Conservation (phyloP, 2,329 filamentous ascomycete genomes). For the Colletotrichum shisoi region DNA sequence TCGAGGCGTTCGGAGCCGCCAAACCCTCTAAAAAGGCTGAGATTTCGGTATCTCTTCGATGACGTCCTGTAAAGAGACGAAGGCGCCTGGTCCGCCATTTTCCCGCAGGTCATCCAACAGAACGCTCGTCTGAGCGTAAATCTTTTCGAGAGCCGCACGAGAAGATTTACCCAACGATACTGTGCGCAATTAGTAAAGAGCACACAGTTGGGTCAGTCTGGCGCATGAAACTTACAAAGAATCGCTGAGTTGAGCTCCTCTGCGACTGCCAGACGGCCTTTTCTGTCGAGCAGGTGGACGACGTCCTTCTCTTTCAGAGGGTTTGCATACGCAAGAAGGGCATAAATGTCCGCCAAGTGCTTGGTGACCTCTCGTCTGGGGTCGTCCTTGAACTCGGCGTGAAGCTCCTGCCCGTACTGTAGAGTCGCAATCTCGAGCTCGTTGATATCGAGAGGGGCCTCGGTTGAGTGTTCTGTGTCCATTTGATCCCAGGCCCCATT, state of each 20-base stretch:
- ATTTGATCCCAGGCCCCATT: slow-evolving; percentile 57
- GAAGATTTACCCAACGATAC: slow-evolving; percentile 91
- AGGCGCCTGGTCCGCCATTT: slow-evolving; percentile 81
- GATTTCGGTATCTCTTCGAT: slow-evolving; percentile 57
- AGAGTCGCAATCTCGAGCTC: slow-evolving; percentile 74
- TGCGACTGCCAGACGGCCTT: slow-evolving; percentile 78
- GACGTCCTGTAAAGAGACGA: slow-evolving; percentile 70
- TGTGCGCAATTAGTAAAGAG: slow-evolving; percentile 48
- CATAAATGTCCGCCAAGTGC: slow-evolving; percentile 83
- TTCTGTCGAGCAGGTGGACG: slow-evolving; percentile 77
- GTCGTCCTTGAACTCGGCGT: slow-evolving; percentile 78
- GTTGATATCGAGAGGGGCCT: slow-evolving; percentile 43
- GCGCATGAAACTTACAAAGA: slow-evolving; percentile 67
- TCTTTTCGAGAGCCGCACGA: slow-evolving; percentile 80
- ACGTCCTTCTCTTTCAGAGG: slow-evolving; percentile 77
- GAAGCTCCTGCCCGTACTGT: slow-evolving; percentile 79
- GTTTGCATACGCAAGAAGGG: slow-evolving; percentile 85
- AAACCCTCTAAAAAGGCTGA: slow-evolving; percentile 39
- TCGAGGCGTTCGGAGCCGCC: background rate
- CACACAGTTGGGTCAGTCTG: background rate
- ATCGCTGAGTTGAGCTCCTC: slow-evolving; percentile 96
- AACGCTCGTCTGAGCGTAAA: slow-evolving; percentile 86
- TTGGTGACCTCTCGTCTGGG: slow-evolving; percentile 73
- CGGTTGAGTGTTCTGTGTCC: slow-evolving; percentile 59
- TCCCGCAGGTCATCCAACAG: slow-evolving; percentile 83